Evolutionary conservation across 1,284 basidiomycete species (phyloP).

Genomic region (Rhizoctonia solani): DNA sequence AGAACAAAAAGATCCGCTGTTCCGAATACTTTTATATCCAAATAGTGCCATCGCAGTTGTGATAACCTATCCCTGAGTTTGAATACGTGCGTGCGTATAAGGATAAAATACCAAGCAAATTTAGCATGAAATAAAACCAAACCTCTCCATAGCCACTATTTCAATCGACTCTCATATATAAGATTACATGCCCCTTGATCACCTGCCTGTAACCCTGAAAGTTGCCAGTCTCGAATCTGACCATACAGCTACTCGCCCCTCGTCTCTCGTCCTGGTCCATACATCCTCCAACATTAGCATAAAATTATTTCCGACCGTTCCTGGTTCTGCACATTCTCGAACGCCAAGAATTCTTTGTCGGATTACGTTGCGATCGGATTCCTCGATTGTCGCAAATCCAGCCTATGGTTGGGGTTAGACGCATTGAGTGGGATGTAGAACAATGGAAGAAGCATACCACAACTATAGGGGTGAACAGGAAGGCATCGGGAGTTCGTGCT

Average conservation of each 20-base stretch:
- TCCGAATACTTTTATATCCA: no score
- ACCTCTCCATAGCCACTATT: no score
- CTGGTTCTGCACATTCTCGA: slow-evolving; percentile 17
- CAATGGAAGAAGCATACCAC: slow-evolving; percentile 5
- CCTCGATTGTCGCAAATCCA: background rate
- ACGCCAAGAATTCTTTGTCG: background rate
- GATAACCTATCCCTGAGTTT: no score
- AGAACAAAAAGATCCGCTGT: no score
- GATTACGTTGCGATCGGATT: background rate
- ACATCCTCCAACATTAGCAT: background rate
- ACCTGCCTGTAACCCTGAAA: background rate
- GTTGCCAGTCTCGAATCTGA: background rate
- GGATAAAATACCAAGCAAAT: no score
- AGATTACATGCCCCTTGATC: background rate
- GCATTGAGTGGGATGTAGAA: background rate
- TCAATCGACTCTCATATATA: no score
- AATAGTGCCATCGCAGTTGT: no score
- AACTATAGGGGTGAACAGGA: slow-evolving; percentile 12
- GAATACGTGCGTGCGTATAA: no score
- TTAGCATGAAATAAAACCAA: no score
- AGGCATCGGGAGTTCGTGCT: slow-evolving; percentile 6
- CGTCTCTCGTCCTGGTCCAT: background rate
- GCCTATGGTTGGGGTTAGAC: background rate
- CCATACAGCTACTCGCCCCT: slow-evolving; percentile 6
- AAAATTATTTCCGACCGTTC: background rate